Percentiles rank a stretch among this genome's conserved stretches.
Evolutionary conservation across 768 basidiomycete genomes (phyloP).

Genomic region (Termitomyces bulborhizus): DNA sequence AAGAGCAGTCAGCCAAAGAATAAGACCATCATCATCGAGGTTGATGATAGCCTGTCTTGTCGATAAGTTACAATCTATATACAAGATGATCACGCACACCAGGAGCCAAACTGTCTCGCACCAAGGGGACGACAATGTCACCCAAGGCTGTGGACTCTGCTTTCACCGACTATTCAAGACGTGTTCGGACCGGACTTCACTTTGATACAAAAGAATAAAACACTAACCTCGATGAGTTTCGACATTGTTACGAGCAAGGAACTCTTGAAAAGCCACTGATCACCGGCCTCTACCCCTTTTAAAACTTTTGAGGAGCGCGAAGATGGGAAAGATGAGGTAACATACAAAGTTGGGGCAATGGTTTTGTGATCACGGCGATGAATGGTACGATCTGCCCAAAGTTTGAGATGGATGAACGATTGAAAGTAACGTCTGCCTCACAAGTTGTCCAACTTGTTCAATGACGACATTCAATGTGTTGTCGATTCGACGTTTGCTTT

Average conservation of each 20-base stretch:
- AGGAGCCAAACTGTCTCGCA: constrained; percentile 58
- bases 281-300: constrained; percentile 61
- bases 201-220: background rate
- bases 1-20: constrained; percentile 68
- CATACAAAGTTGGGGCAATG: constrained; percentile 71
- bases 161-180: constrained; percentile 48
- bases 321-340: constrained; percentile 1
- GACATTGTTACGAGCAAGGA: constrained; percentile 65
- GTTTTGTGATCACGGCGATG: constrained; percentile 50
- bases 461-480: constrained; percentile 65
- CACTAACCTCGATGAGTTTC: constrained; percentile 58
- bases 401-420: background rate
- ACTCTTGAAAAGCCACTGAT: constrained; percentile 68
- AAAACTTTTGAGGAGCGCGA: constrained; percentile 3
- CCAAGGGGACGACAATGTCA: constrained; percentile 53
- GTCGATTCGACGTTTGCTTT: constrained; percentile 73
- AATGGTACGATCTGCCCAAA: constrained; percentile 59
- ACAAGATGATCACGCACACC: constrained; percentile 30
- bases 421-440: constrained; percentile 14
- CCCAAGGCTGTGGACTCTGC: constrained; percentile 52
- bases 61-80: background rate
- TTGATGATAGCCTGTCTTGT: constrained; percentile 48
- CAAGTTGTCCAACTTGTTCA: constrained; percentile 41
- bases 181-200: background rate
- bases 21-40: constrained; percentile 74